Evolutionary conservation across 352 stramenopile species (phyloP).

Genomic region (Detonula confervacea): DNA sequence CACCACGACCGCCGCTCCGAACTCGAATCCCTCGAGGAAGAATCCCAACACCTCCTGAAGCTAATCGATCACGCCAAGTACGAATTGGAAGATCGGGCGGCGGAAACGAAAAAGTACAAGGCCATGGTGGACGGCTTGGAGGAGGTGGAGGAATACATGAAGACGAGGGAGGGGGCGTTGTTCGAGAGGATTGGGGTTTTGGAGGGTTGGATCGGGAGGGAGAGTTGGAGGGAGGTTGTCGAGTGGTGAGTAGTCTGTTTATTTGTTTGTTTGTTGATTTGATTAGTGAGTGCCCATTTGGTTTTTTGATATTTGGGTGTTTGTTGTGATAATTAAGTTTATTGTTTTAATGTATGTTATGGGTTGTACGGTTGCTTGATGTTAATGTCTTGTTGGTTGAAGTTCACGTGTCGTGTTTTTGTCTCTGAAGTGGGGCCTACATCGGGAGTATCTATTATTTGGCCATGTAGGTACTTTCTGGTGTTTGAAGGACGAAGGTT

Average conservation of each 20-base stretch:
- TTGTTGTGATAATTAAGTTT: not conserved
- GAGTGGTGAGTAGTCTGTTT: slow-evolving; percentile 64
- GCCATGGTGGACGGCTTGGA: slow-evolving; percentile 34
- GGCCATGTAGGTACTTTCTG: too few relatives aligned
- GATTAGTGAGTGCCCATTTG: too few relatives aligned
- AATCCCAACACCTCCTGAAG: slow-evolving; percentile 12
- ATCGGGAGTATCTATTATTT: too few relatives aligned
- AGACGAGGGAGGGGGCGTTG: slow-evolving; percentile 45
- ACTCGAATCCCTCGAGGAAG: not conserved
- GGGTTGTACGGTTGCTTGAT: too few relatives aligned
- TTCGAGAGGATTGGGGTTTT: slow-evolving; percentile 37
- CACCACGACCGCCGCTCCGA: not conserved
- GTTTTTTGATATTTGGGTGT: not conserved
- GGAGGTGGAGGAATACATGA: slow-evolving; percentile 41
- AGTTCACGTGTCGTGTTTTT: too few relatives aligned
- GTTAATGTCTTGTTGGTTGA: too few relatives aligned
- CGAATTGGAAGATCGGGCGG: slow-evolving; percentile 9
- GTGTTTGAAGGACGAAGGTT: too few relatives aligned
- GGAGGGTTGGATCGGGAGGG: slow-evolving; percentile 21
- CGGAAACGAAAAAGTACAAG: slow-evolving; percentile 29
- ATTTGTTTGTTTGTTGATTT: too few relatives aligned
- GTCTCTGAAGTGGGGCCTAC: too few relatives aligned
- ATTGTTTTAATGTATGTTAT: too few relatives aligned
- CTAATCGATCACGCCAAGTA: slow-evolving; percentile 23
- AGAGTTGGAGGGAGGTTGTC: slow-evolving; percentile 46